phyloP scores from a whole-genome alignment of 1,284 basidiomycete genomes.

The Moniliophthora roreri region DNA sequence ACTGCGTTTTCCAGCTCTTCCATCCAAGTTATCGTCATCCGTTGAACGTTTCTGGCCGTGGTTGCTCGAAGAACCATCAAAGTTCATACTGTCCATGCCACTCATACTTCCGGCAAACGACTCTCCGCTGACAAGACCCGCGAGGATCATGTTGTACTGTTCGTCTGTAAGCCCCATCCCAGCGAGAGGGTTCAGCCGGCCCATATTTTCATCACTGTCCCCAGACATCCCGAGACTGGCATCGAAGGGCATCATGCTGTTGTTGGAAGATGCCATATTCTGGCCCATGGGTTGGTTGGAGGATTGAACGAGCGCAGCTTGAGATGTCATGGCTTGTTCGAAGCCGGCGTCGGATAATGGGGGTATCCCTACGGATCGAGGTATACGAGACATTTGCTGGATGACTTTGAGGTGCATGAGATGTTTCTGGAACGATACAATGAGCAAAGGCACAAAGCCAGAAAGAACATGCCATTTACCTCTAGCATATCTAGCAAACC shows the following conservation, averaged over 20 bases:
- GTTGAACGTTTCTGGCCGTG: not conserved
- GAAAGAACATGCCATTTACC: constrained; percentile 36
- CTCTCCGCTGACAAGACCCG: constrained; percentile 62
- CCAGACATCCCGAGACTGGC: constrained; percentile 10
- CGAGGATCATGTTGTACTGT: constrained; percentile 69
- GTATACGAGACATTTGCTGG: constrained; percentile 75
- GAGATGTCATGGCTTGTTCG: constrained; percentile 49
- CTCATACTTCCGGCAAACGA: constrained; percentile 33
- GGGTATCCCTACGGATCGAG: constrained; percentile 71
- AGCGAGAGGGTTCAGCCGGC: constrained; percentile 70
- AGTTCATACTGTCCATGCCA: constrained; percentile 14
- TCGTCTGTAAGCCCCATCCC: constrained; percentile 78
- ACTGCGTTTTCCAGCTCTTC: not conserved
- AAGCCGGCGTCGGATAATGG: constrained; percentile 65
- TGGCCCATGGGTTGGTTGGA: not conserved
- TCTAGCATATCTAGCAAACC: constrained; percentile 91
- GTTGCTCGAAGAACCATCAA: not conserved
- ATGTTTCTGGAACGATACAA: constrained; percentile 67
- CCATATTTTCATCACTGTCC: constrained; percentile 40
- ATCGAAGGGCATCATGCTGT: not conserved
- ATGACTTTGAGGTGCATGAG: constrained; percentile 91
- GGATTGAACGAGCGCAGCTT: constrained; percentile 21
- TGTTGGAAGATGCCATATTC: not conserved
- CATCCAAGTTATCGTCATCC: not conserved
- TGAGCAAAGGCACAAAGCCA: not conserved